phyloP scores from a whole-genome alignment of 495 filamentous ascomycete species.

The Hypoxylon lenormandii region DNA sequence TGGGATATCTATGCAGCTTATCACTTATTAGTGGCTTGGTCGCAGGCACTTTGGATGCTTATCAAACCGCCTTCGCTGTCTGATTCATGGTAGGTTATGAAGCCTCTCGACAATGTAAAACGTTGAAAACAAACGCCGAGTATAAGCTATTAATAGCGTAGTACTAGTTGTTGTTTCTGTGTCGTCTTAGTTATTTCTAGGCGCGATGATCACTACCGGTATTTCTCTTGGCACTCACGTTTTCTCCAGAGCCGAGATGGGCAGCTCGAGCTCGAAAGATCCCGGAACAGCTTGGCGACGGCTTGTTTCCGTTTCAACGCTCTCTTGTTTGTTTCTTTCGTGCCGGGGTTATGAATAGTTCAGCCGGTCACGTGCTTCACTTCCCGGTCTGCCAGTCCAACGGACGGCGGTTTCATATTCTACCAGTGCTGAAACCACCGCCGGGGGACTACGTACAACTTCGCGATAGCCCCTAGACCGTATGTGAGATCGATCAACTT shows the following conservation, averaged over 20 bases:
- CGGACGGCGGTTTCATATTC: conserved; percentile 38
- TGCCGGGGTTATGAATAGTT: conserved; percentile 4
- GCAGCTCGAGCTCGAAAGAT: conserved; percentile 13
- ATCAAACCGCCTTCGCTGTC: conserved; percentile 5
- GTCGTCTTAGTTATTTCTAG: conserved; percentile 45
- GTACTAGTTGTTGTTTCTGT: conserved; percentile 34
- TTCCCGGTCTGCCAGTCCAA: conserved; percentile 33
- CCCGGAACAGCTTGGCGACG: conserved; percentile 31
- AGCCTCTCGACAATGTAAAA: conserved; percentile 5
- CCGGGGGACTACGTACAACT: conserved; percentile 27
- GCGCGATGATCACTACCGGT: conserved; percentile 37
- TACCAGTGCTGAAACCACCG: conserved; percentile 44
- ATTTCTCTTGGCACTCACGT: conserved; percentile 33
- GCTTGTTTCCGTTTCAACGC: conserved; percentile 43
- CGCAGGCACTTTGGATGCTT: neutral
- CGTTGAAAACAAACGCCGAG: conserved; percentile 18
- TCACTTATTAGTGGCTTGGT: neutral
- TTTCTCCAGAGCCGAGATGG: conserved; percentile 23
- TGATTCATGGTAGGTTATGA: conserved; percentile 2
- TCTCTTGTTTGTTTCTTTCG: conserved; percentile 35
- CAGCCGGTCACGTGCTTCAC: conserved; percentile 33
- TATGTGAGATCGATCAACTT: conserved; percentile 34
- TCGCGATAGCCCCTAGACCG: conserved; percentile 22
- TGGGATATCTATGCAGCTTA: conserved; percentile 1
- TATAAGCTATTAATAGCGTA: conserved; percentile 37